phyloP scores from a whole-genome alignment of 2,329 filamentous ascomycete species.

The Chaetothyriales sp. region DNA sequence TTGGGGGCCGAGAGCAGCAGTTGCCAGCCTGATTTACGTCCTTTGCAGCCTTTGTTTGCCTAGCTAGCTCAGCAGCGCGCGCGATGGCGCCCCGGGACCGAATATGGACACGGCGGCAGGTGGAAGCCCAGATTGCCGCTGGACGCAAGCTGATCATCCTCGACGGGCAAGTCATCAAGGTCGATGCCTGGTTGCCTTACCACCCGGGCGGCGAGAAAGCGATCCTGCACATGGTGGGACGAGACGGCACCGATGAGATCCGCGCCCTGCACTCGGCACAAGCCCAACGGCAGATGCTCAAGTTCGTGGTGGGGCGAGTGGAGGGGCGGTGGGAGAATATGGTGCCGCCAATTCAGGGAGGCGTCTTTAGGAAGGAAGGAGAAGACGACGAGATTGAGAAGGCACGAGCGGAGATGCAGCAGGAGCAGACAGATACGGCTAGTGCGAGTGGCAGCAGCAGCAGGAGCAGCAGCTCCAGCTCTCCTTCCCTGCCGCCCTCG shows the following conservation, averaged over 20 bases:
- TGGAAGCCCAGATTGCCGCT: conserved; percentile 71
- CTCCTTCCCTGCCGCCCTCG: conserved; percentile 34
- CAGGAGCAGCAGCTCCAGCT: conserved; percentile 6
- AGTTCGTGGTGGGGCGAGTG: conserved; percentile 69
- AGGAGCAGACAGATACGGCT: conserved; percentile 2
- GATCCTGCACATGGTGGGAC: conserved; percentile 82
- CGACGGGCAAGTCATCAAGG: conserved; percentile 66
- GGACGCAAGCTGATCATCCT: conserved; percentile 68
- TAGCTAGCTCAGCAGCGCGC: no score
- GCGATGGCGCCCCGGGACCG: conserved; percentile 18
- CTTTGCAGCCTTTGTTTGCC: no score
- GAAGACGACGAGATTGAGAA: conserved; percentile 22
- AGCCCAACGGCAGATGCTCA: conserved; percentile 59
- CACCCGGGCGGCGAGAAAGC: conserved; percentile 87
- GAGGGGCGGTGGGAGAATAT: conserved; percentile 79
- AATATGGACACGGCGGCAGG: conserved; percentile 45
- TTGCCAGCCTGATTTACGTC: no score
- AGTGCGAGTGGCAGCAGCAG: conserved; percentile 10
- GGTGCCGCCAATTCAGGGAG: conserved; percentile 78
- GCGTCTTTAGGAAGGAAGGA: conserved; percentile 42
- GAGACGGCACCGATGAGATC: conserved; percentile 88
- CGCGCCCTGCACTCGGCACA: conserved; percentile 71
- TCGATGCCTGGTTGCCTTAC: conserved; percentile 74
- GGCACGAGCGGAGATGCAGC: conserved; percentile 20
- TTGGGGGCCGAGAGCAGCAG: no score